Conservation (phyloP, 345 rosid species). For the Excoecaria agallocha region DNA sequence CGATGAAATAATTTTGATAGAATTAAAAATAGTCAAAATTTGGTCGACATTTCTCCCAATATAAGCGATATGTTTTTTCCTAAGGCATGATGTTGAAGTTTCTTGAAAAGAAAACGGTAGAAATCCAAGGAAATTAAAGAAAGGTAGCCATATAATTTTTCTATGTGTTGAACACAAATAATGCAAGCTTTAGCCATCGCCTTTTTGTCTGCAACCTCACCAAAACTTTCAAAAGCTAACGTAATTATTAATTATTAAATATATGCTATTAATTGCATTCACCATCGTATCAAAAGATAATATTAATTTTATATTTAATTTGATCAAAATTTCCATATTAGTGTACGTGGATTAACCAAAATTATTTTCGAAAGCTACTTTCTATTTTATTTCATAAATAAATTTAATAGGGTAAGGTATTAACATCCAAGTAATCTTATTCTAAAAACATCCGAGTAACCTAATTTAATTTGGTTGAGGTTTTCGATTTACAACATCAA, state of each 20-base stretch:
- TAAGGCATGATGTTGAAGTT: slow-evolving; percentile 7
- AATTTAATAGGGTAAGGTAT: too few relatives aligned
- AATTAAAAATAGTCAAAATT: slow-evolving; percentile 11
- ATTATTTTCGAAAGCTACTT: too few relatives aligned
- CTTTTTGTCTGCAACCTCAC: background rate
- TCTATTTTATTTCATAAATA: too few relatives aligned
- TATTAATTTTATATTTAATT: too few relatives aligned
- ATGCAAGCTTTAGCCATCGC: background rate
- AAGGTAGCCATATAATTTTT: slow-evolving; percentile 4
- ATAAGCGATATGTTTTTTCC: background rate
- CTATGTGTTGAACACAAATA: background rate
- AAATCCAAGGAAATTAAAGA: slow-evolving; percentile 10
- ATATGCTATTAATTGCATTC: too few relatives aligned
- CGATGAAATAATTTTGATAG: too few relatives aligned
- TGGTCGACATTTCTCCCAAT: slow-evolving; percentile 20
- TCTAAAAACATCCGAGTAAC: too few relatives aligned
- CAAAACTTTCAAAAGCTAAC: slow-evolving; percentile 12
- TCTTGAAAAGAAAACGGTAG: background rate
- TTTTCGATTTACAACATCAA: background rate
- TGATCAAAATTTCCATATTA: too few relatives aligned
- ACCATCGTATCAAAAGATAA: too few relatives aligned
- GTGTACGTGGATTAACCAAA: too few relatives aligned
- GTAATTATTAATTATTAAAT: too few relatives aligned
- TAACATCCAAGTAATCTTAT: too few relatives aligned
- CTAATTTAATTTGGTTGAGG: background rate